Conservation (phyloP, 78 protist genomes). For the Dictyostelium intermedium region DNA sequence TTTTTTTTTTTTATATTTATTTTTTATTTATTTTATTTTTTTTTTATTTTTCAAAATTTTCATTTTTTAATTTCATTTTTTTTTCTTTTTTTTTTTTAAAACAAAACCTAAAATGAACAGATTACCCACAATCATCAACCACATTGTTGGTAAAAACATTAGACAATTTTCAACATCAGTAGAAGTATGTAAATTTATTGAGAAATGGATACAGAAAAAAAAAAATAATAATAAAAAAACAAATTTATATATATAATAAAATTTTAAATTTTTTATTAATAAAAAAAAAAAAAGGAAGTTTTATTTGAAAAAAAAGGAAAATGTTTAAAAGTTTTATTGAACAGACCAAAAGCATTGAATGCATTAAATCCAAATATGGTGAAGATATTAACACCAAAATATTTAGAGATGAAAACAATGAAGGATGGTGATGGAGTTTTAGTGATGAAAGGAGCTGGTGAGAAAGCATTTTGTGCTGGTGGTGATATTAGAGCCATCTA, state of each 20-base stretch:
- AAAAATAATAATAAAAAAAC: too few species aligned
- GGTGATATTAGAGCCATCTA: slow-evolving; percentile 90
- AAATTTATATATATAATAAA: too few species aligned
- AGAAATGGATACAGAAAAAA: too few species aligned
- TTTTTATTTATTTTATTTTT: background rate
- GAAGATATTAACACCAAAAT: slow-evolving; percentile 38
- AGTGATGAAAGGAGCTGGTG: slow-evolving; percentile 90
- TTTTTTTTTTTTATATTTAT: too few species aligned
- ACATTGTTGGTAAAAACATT: background rate
- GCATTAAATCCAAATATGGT: slow-evolving; percentile 82
- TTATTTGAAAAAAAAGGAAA: slow-evolving; percentile 41
- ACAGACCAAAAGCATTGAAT: slow-evolving; percentile 89
- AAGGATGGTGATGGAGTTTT: slow-evolving; percentile 64
- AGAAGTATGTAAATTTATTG: background rate
- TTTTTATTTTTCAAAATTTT: background rate
- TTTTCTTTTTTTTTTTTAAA: background rate
- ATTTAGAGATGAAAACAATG: background rate
- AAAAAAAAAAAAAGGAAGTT: background rate
- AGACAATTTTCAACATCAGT: background rate
- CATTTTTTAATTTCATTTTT: background rate
- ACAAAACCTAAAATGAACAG: background rate
- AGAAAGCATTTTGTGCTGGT: slow-evolving; percentile 94
- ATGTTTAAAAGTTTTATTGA: slow-evolving; percentile 62
- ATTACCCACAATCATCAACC: background rate
- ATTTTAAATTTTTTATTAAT: too few species aligned